These are phyloP conservation scores for Phaffia tasmanica DNA, from an alignment of 768 basidiomycete genomes.

Conservation along the genomic window DNA sequence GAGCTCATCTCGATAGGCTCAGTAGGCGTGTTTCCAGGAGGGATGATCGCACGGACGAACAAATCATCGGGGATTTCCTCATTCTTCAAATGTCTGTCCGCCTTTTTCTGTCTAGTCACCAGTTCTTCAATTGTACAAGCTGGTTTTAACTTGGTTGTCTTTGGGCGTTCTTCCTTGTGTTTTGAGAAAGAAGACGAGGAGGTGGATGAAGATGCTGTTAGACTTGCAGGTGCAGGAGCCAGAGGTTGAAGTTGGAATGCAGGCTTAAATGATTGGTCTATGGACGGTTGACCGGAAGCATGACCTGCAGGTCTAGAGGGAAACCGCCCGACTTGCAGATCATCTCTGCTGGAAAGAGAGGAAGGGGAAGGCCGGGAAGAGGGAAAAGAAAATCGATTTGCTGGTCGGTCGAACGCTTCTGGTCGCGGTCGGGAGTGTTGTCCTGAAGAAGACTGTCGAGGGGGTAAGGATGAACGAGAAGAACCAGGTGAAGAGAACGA, in stretches of 20 bases:
- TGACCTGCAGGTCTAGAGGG: too few species aligned
- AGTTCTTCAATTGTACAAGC: background rate
- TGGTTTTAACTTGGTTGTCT: background rate
- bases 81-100: background rate
- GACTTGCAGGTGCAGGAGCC: background rate
- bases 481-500: background rate
- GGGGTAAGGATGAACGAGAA: background rate
- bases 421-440: background rate
- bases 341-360: too few species aligned
- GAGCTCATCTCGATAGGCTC: background rate
- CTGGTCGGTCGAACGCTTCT: too few species aligned
- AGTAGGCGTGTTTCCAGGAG: background rate
- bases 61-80: background rate
- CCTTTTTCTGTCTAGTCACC: too few species aligned
- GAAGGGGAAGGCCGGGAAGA: too few species aligned
- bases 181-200: background rate
- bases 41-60: slow-evolving; percentile 5
- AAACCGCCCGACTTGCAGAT: too few species aligned
- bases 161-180: background rate
- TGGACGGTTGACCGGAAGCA: too few species aligned
- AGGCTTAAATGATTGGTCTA: too few species aligned
- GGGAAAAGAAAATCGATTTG: too few species aligned
- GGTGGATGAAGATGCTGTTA: background rate
- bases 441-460: background rate
- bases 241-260: background rate